Evolutionary conservation across 306 rosid genomes (phyloP).

Genomic region (Quercus aquifolioides): DNA sequence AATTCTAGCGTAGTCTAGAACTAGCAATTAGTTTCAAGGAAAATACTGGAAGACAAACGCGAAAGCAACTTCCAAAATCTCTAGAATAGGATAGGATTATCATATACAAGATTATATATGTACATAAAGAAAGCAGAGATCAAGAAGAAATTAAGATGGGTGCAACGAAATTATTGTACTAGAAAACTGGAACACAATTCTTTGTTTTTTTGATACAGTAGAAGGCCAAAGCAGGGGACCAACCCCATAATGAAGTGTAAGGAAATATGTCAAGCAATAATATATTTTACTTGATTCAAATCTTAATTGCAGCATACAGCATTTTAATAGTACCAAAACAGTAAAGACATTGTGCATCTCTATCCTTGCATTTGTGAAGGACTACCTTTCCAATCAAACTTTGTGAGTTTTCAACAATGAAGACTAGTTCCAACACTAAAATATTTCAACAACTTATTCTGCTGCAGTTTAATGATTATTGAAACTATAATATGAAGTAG

Average conservation of each 20-base stretch:
- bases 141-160: not conserved
- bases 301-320: not conserved
- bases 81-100: not conserved
- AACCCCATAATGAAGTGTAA: conserved; percentile 19
- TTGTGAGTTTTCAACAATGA: too few species aligned
- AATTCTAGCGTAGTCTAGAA: not conserved
- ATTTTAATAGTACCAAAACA: not conserved
- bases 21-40: not conserved
- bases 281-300: not conserved
- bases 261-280: not conserved
- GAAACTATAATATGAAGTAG: too few species aligned
- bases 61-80: conserved; percentile 23
- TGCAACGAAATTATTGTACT: not conserved
- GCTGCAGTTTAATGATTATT: too few species aligned
- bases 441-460: too few species aligned
- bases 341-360: not conserved
- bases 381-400: too few species aligned
- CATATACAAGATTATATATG: conserved; percentile 5
- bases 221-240: conserved; percentile 16
- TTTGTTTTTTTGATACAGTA: not conserved
- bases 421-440: too few species aligned
- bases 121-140: not conserved
- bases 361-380: too few species aligned
- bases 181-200: not conserved
- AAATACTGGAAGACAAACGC: conserved; percentile 23